Percentiles rank a stretch among this genome's conserved stretches.
Evolutionary conservation across 2,329 filamentous ascomycete species (phyloP).

Genomic region (Pseudogymnoascus verrucosus): DNA sequence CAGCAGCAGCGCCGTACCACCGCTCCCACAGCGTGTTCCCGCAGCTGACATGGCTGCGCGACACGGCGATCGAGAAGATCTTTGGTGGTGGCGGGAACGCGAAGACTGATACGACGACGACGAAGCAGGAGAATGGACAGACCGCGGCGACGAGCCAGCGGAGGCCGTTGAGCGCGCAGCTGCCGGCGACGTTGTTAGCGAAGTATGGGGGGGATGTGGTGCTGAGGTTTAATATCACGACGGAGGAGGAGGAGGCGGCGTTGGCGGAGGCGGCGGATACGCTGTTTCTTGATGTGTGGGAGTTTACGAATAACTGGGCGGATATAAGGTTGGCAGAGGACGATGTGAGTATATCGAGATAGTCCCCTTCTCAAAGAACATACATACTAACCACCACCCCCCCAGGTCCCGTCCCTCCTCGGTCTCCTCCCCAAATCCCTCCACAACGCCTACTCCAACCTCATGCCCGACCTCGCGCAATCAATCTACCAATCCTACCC

Average conservation of each 20-base stretch:
- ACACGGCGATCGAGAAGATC: slow-evolving; percentile 41
- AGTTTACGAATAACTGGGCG: slow-evolving; percentile 70
- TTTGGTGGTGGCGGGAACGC: slow-evolving; percentile 33
- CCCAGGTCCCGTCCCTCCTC: slow-evolving; percentile 61
- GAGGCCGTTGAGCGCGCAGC: slow-evolving; percentile 23
- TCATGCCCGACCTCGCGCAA: slow-evolving; percentile 74
- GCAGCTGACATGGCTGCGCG: slow-evolving; percentile 42
- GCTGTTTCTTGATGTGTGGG: slow-evolving; percentile 86
- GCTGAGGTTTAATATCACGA: slow-evolving; percentile 74
- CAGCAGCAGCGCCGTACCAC: slow-evolving; percentile 1
- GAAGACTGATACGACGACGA: slow-evolving; percentile 15
- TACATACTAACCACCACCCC: slow-evolving; percentile 13
- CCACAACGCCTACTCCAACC: slow-evolving; percentile 59
- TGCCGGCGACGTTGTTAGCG: slow-evolving; percentile 29
- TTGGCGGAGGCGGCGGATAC: slow-evolving; percentile 65
- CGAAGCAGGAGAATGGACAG: slow-evolving; percentile 19
- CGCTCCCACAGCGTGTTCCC: slow-evolving; percentile 33
- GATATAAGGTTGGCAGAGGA: slow-evolving; percentile 75
- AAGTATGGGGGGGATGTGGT: slow-evolving; percentile 77
- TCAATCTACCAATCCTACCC: slow-evolving; percentile 70
- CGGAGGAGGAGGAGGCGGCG: slow-evolving; percentile 57
- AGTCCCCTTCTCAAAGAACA: too few relatives aligned
- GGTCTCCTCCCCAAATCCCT: slow-evolving; percentile 69
- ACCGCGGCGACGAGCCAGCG: slow-evolving; percentile 6
- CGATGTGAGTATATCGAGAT: slow-evolving; percentile 50